Base-by-base conservation (phyloP, 805 yeast genomes). In the Zygotorulaspora florentina region DNA sequence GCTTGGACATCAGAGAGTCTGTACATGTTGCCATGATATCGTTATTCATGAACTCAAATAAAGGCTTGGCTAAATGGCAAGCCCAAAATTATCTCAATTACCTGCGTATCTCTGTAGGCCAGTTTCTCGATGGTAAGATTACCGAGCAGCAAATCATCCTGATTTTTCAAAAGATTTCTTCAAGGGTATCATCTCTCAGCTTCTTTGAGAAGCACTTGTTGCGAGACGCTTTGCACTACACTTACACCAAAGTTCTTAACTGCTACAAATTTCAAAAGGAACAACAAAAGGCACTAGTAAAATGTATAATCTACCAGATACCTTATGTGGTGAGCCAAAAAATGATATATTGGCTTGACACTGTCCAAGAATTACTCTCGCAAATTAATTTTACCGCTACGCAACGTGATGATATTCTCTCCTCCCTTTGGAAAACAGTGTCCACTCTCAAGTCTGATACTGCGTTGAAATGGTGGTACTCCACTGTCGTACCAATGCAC, bases 391-490 rank as follows among this genome's bases (percentile, higher is more conserved):
- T 55, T 26, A 30, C 29, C 7, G 20, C 15, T 10, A 39, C 31
- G 10, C 48, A 40, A 18, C 31, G 28, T 3, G 46, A 42, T 6
- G 48, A 50, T n/a, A 17, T 58, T 1, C 26, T 55, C 15, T 48
- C 50, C 2, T 38, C 42, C 2, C 37, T 62, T 1, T 62, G 67
- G 66, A 43, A 51, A 4, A 46, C 54, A 1, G 38, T 60, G 12
- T 51, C 61, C 4, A 23, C 25, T 11, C 39, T 49, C 12, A 52
- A 46, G 17, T 52, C 56, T 8, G 57, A 56, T 10, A 23, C 28
- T 12, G 59, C 61, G 1, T 40, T 62, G 8, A 47, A 50, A 23
- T 64, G 67, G 67, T 64, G 67, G 65, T 62, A 62, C 37, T 45
- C 44, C 13, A 42, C 43, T 3, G 34, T 53, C 8, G 42, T 43